Evolutionary conservation across 1,284 basidiomycete species (phyloP).

Genomic region (Austropuccinia psidii): DNA sequence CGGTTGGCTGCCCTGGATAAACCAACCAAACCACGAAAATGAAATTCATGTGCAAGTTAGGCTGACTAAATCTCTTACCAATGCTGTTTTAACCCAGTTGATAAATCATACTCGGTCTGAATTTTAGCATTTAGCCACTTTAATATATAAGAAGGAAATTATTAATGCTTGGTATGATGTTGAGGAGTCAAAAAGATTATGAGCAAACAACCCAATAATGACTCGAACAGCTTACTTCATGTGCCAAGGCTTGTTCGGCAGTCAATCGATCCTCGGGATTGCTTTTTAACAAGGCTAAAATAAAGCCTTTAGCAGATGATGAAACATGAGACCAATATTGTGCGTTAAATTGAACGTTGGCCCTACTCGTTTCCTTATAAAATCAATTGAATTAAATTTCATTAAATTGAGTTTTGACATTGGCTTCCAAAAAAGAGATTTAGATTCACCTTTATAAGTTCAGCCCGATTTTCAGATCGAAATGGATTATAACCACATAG

Average conservation of each 20-base stretch:
- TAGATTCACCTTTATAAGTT: conserved; percentile 69
- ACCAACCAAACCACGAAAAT: not conserved
- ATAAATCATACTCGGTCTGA: conserved; percentile 5
- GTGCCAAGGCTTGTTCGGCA: conserved; percentile 62
- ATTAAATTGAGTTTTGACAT: too few relatives aligned
- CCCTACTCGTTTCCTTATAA: conserved; percentile 7
- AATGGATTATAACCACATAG: conserved; percentile 91
- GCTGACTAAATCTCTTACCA: not conserved
- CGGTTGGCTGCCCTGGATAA: conserved; percentile 15
- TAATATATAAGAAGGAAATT: not conserved
- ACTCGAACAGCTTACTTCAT: conserved; percentile 53
- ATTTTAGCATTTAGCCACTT: conserved; percentile 15
- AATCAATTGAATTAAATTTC: too few relatives aligned
- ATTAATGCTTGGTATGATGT: not conserved
- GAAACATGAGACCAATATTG: conserved; percentile 25
- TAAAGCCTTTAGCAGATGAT: conserved; percentile 66
- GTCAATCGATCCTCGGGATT: conserved; percentile 67
- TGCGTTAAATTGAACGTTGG: conserved; percentile 16
- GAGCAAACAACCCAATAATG: not conserved
- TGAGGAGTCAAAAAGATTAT: not conserved
- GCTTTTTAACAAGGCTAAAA: conserved; percentile 63
- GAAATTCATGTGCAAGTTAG: not conserved
- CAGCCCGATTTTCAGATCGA: conserved; percentile 68
- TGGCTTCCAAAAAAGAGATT: too few relatives aligned
- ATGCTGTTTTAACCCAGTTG: conserved; percentile 19